Evolutionary conservation across 352 stramenopile species (phyloP).

Genomic region (Phytophthora constricta): DNA sequence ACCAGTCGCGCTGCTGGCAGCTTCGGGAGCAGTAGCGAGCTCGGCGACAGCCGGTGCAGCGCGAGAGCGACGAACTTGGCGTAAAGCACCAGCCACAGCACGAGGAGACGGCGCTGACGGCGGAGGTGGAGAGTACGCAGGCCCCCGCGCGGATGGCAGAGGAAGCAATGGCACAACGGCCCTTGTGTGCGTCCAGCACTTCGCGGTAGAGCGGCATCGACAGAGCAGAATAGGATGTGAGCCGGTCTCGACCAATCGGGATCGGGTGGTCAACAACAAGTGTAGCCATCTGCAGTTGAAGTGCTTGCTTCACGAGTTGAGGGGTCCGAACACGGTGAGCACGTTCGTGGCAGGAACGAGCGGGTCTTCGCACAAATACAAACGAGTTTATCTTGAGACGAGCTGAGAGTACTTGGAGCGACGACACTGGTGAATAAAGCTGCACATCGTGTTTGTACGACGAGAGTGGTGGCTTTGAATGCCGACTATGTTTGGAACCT

Average conservation of each 20-base stretch:
- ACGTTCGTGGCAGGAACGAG: too few relatives aligned
- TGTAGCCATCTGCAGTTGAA: neutral
- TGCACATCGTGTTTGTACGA: too few relatives aligned
- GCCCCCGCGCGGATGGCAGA: conserved; percentile 31
- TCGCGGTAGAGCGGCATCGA: conserved; percentile 22
- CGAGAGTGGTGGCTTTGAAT: too few relatives aligned
- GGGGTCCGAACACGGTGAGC: too few relatives aligned
- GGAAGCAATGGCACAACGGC: conserved; percentile 53
- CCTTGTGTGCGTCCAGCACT: conserved; percentile 42
- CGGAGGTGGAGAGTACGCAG: conserved; percentile 41
- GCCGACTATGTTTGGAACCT: too few relatives aligned
- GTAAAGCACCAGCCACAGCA: conserved; percentile 66
- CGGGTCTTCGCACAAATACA: too few relatives aligned
- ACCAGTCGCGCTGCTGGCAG: conserved; percentile 74
- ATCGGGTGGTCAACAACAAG: neutral
- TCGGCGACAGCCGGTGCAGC: conserved; percentile 64
- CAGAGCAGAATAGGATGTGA: too few relatives aligned
- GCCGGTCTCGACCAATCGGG: too few relatives aligned
- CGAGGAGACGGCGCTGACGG: conserved; percentile 42
- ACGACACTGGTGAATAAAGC: too few relatives aligned
- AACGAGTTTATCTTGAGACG: too few relatives aligned
- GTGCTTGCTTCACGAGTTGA: too few relatives aligned
- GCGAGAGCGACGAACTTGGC: conserved; percentile 27
- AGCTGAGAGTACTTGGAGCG: too few relatives aligned
- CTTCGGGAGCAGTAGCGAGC: conserved; percentile 70